phyloP scores from a whole-genome alignment of 441 rosid species.

The Jatropha multifida region DNA sequence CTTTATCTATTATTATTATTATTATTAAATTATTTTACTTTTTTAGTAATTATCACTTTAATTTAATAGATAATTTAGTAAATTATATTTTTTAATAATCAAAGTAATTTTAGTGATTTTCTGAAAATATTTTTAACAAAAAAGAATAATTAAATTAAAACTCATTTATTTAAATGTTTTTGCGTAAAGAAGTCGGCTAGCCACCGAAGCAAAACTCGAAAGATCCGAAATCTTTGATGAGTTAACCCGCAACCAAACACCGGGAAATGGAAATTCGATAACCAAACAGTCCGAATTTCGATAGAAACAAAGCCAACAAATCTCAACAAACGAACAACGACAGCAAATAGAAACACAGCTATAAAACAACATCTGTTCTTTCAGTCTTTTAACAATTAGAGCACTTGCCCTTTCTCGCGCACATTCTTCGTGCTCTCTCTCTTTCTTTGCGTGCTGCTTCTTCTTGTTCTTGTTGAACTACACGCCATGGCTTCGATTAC shows the following conservation, averaged over 20 bases:
- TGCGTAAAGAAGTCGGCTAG: too few relatives aligned
- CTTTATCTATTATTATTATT: too few relatives aligned
- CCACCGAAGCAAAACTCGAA: too few relatives aligned
- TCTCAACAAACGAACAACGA: conserved; percentile 12
- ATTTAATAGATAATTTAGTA: too few relatives aligned
- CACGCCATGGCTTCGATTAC: conserved; percentile 47
- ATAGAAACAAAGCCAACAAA: conserved; percentile 25
- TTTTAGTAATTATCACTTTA: too few relatives aligned
- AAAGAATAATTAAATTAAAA: too few relatives aligned
- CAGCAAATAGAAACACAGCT: background rate
- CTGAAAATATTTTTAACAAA: too few relatives aligned
- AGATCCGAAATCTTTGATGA: background rate
- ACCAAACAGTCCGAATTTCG: conserved; percentile 24
- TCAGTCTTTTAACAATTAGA: background rate
- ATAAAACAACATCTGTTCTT: background rate
- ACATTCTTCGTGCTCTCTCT: conserved; percentile 8
- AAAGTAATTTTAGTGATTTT: too few relatives aligned
- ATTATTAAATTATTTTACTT: too few relatives aligned
- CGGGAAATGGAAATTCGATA: background rate
- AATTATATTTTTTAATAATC: too few relatives aligned
- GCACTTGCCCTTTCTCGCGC: background rate
- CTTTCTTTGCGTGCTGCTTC: background rate
- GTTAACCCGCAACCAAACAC: background rate
- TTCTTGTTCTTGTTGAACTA: background rate
- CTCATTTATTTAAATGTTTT: too few relatives aligned